Base-by-base conservation (phyloP, 805 yeast species). In the Lipomyces mesembrius region DNA sequence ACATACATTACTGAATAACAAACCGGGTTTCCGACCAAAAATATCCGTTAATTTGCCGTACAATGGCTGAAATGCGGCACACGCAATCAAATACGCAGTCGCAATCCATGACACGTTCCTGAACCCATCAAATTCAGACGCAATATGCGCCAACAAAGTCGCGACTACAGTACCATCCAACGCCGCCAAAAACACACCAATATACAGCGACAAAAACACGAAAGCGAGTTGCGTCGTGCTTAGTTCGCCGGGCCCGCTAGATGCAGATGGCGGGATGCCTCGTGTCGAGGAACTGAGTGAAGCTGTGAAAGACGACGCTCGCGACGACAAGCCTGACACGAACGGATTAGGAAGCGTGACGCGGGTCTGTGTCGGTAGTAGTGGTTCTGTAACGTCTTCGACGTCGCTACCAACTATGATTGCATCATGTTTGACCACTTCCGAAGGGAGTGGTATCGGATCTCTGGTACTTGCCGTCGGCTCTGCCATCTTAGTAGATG, bases 11-110 rank as follows among this genome's bases (percentile, higher is more conserved):
- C 85, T 83, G 52, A 79, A 75, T 25, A 84, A 65, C 61, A 85
- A 71, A 4, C 84, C 81, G 49, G 75, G 70, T 72, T 76, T 75
- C 39, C 85, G 74, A 55, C 82, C 79, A 72, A 77, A 76, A 37
- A 90, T 85, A 71, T 90, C 95, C 55, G 90, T 84, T 43, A 89
- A 79, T 67, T 88, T 84, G 6, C 95, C 95, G 66, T 87, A 88
- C 37, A 90, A 75, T 0, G 93, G 95, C 77, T 90, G 95, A 76
- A 88, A 88, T 0, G 91, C 91, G 3, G 91, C 85, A 67, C 84
- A 86, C 0, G 94, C 88, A 37, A 90, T 79, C 20, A 90, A 79
- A 64, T 89, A 88, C 1, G 91, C 85, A 0, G 93, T 86, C 3
- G 92, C 93, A 3, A 90, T 88, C 93, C 94, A 90, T 1, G 87